Conservation (phyloP, 768 basidiomycete species). For the Kwoniella mangroviensis region DNA sequence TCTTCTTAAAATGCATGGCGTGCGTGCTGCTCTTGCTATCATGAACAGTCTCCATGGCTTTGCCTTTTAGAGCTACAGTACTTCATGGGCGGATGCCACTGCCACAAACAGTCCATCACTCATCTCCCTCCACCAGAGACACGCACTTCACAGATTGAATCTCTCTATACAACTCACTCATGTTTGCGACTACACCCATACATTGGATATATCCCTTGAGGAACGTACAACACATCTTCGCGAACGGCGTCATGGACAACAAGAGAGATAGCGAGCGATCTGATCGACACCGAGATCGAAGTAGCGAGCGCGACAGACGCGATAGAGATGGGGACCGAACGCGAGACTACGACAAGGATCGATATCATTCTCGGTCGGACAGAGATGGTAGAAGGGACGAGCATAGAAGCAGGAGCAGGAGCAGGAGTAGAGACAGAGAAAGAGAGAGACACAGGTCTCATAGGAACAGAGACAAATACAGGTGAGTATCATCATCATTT, state of each 20-base stretch:
- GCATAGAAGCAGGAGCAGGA: neutral
- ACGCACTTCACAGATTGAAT: no score
- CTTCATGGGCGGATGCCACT: no score
- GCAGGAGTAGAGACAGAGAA: conserved; percentile 13
- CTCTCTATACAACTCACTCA: no score
- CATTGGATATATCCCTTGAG: no score
- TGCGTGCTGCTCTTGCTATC: no score
- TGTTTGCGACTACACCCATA: neutral
- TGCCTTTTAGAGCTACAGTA: no score
- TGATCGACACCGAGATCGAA: neutral
- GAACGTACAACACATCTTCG: no score
- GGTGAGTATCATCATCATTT: neutral
- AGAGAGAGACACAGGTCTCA: conserved; percentile 6
- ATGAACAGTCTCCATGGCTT: no score
- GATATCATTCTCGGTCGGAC: conserved; percentile 12
- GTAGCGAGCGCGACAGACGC: conserved; percentile 15
- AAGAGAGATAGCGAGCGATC: neutral
- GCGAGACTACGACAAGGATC: conserved; percentile 6
- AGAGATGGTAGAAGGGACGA: neutral
- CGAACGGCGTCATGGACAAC: neutral
- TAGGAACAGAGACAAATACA: conserved; percentile 4
- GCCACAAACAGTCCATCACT: no score
- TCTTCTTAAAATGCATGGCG: no score
- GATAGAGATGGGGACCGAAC: conserved; percentile 2
- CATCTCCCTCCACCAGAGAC: no score